Evolutionary conservation across 108 stramenopile species (phyloP), one percentile per base, ranked within the genome.

Genomic region (Fragilariopsis cylindrus): DNA sequence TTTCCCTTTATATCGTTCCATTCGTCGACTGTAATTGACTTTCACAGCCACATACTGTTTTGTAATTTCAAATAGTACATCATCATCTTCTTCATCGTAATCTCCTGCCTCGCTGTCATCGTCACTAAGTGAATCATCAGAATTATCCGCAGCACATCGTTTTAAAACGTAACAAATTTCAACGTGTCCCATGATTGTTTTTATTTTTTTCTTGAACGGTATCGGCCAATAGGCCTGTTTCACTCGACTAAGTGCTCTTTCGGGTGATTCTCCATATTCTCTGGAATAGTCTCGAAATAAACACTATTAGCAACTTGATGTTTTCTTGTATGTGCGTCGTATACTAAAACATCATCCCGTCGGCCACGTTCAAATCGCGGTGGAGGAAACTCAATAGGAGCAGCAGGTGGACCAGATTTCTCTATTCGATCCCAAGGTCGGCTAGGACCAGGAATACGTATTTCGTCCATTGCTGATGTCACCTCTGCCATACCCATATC

Each of bases 181-280:
- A 9, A 86, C 82, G 71, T 86, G 82, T 15, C 85, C 85, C 85
- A 83, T 82, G 71, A 86, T 82, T 56, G 85, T 82, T 30, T 79
- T 79, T 40, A 86, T 86, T 48, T 67, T 66, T 50, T 70, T 57
- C 56, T 86, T 86, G 76, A 76, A 68, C 21, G 79, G 83, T 7
- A 84, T 42, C 39, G 73, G 69, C 76, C 76, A 77, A 67, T 83
- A 82, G 19, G 84, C 86, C 30, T 77, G 74, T 75, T 75, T 69
- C 19, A 78, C 70, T n/a, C 78, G 65, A 49, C 15, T 49, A 12
- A 81, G 45, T 11, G 70, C 75, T 12, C 72, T 64, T 47, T 77
- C 76, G 6, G 43, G 16, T 30, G 70, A 72, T 56, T 79, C 78
- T 52, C 76, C 81, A 53, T 71, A 72, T 66, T 74, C 79, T 70